Evolutionary conservation across 495 filamentous ascomycete species (phyloP).

Genomic region (Penicillium verhagenii): DNA sequence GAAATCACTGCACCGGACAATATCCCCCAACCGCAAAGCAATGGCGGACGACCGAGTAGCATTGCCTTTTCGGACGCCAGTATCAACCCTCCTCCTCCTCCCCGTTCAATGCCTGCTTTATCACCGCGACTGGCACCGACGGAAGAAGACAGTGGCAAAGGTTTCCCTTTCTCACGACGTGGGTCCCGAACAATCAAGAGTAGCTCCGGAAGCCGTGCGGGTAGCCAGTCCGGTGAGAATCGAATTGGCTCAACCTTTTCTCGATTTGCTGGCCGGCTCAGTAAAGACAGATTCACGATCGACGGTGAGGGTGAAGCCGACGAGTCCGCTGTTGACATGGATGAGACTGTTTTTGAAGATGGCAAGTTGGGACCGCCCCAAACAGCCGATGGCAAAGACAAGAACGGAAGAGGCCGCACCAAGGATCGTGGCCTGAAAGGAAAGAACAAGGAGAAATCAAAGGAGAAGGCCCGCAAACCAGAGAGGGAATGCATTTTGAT

Average conservation of each 20-base stretch:
- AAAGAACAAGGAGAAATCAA: slow-evolving; percentile 41
- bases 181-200: slow-evolving; percentile 56
- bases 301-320: slow-evolving; percentile 35
- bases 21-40: not conserved
- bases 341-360: slow-evolving; percentile 21
- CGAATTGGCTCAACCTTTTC: slow-evolving; percentile 66
- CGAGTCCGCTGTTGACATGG: slow-evolving; percentile 31
- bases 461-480: slow-evolving; percentile 49
- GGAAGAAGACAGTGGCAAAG: slow-evolving; percentile 50
- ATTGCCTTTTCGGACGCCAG: slow-evolving; percentile 31
- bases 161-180: slow-evolving; percentile 54
- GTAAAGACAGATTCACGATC: slow-evolving; percentile 40
- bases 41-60: slow-evolving; percentile 20
- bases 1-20: slow-evolving; percentile 39
- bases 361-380: slow-evolving; percentile 23
- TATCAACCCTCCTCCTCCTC: slow-evolving; percentile 33
- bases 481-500: slow-evolving; percentile 72
- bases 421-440: slow-evolving; percentile 24
- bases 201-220: slow-evolving; percentile 62
- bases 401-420: slow-evolving; percentile 27
- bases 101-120: slow-evolving; percentile 46
- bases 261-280: slow-evolving; percentile 56
- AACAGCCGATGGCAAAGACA: slow-evolving; percentile 30
- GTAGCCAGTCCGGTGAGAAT: slow-evolving; percentile 65
- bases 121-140: slow-evolving; percentile 45